Base-by-base conservation (phyloP, 2,329 filamentous ascomycete genomes). In the Penicillium sp. region DNA sequence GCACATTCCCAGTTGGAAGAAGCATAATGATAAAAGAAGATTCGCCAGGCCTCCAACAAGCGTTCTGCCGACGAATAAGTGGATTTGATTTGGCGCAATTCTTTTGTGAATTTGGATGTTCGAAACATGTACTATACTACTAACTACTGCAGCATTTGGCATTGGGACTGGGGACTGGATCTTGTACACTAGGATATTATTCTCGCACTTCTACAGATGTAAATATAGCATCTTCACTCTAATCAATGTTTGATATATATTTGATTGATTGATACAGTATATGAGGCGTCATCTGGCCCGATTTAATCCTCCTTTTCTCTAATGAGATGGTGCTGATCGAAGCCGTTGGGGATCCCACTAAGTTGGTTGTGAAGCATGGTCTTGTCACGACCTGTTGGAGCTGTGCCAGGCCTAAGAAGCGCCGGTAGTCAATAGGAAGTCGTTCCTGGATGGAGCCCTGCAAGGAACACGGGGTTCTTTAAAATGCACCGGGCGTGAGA, bases 21-120 rank as follows among this genome's bases (percentile, higher is more conserved):
- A 76, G 56, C 70, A 76, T 55, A 73, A 71, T 60, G 69, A 74
- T 53, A 78, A 77, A 76, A 74, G 61, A 75, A 69, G 65, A 45
- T 69, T 36, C 73, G 74, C 60, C 74, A 77, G 53, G 72, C 73
- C 26, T 71, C 69, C 56, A 75, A 75, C 61, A 71, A 75, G 54
- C 66, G 73, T 49, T 49, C 58, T 28, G 56, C 48, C 25, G 56
- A 53, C 19, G 43, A 57, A 49, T 57, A 59, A 19, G 49, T 59
- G 41, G 48, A 40, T 31, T 53, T 52, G 31, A 19, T 50, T 17
- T 35, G 37, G 37, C 48, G 30, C 38, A 19, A 12, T n/a, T 33
- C 4, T 50, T 44, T 35, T 35, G 5, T 49, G 45, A 14, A 49
- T 55, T 41, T 54, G 47, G 36, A 43, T 11, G 26, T 50, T 47